These are phyloP conservation scores for Hypericum androsaemum DNA, from an alignment of 345 rosid species.

Conservation along the genomic window DNA sequence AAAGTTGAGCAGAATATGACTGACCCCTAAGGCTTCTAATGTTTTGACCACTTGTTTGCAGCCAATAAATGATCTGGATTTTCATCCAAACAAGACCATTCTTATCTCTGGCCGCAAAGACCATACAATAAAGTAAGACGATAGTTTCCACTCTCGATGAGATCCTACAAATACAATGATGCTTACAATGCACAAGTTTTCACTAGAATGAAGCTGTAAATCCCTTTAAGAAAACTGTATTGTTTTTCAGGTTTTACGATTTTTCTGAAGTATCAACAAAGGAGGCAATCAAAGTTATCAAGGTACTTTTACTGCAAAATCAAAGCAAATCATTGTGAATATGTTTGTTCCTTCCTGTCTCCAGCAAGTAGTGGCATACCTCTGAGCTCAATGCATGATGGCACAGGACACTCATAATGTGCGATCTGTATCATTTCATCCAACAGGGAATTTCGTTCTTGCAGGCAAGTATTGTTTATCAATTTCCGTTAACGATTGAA, in stretches of 20 bases:
- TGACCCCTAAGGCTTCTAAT: constrained; percentile 14
- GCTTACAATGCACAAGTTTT: too few species aligned
- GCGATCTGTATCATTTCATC: constrained; percentile 72
- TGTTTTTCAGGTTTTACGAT: constrained; percentile 61
- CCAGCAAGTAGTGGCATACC: constrained; percentile 1
- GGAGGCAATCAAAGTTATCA: constrained; percentile 72
- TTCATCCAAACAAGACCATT: constrained; percentile 67
- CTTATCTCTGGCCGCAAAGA: constrained; percentile 71
- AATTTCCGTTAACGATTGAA: too few species aligned
- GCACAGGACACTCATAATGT: constrained; percentile 75
- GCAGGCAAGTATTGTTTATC: constrained; percentile 36
- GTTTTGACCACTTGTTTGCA: constrained; percentile 22
- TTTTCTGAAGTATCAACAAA: constrained; percentile 76
- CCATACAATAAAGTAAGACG: constrained; percentile 59
- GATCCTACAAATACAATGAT: too few species aligned
- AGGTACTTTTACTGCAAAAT: constrained; percentile 30
- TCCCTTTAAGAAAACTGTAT: too few species aligned
- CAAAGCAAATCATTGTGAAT: constrained; percentile 1
- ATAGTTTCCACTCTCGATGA: too few species aligned
- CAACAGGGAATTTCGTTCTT: constrained; percentile 69
- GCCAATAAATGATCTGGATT: constrained; percentile 81
- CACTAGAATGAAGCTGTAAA: too few species aligned
- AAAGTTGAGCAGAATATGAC: neutral
- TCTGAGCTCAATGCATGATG: constrained; percentile 10
- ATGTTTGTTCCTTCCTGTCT: constrained; percentile 3